phyloP scores from a whole-genome alignment of 2,329 filamentous ascomycete genomes.

The Mariannaea elegans region DNA sequence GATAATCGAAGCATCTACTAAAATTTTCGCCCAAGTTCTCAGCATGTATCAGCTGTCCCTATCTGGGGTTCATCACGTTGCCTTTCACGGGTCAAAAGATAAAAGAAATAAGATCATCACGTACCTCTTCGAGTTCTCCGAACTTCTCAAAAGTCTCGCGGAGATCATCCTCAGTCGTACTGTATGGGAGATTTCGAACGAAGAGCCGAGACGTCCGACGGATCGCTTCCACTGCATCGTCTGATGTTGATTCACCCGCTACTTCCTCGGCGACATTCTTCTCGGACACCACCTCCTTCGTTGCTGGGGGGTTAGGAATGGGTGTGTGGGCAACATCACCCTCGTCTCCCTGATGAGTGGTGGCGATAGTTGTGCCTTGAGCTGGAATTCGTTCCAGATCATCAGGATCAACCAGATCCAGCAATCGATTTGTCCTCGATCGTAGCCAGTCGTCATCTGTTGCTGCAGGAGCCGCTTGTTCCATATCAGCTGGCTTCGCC shows the following conservation, averaged over 20 bases:
- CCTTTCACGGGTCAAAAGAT: constrained; percentile 20
- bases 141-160: constrained; percentile 75
- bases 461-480: constrained; percentile 51
- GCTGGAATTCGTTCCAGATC: constrained; percentile 50
- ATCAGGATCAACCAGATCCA: constrained; percentile 84
- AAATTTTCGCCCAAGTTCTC: constrained; percentile 94
- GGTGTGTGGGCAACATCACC: constrained; percentile 26
- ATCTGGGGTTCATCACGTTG: constrained; percentile 97
- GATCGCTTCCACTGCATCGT: constrained; percentile 56
- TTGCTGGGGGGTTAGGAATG: constrained; percentile 24
- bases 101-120: constrained; percentile 46
- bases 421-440: constrained; percentile 83
- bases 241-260: constrained; percentile 40
- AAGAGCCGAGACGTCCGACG: constrained; percentile 82
- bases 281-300: constrained; percentile 30
- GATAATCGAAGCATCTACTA: constrained; percentile 99
- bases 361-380: constrained; percentile 27
- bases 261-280: constrained; percentile 39
- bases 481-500: constrained; percentile 30
- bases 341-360: constrained; percentile 29
- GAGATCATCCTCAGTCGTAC: constrained; percentile 79
- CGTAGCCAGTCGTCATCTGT: constrained; percentile 93
- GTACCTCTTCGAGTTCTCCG: constrained; percentile 88
- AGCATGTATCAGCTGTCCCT: constrained; percentile 99
- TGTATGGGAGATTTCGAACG: constrained; percentile 87